These are phyloP conservation scores for Echium plantagineum DNA, from an alignment of 257 asterid genomes.

Conservation along the genomic window DNA sequence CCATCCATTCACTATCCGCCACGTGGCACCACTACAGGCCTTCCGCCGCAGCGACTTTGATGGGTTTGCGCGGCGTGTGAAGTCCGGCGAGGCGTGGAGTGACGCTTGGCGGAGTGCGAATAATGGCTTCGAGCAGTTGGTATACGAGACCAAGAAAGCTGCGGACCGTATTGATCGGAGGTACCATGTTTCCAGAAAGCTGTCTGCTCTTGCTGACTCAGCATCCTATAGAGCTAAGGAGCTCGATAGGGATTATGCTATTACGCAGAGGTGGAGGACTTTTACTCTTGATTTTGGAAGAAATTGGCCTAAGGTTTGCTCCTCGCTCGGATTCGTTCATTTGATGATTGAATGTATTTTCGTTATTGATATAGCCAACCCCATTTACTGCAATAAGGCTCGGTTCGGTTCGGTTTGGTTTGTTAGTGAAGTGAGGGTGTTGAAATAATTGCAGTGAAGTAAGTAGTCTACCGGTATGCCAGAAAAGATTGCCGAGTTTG, in stretches of 20 bases:
- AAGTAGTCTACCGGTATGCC: too few species aligned
- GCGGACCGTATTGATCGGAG: slow-evolving; percentile 79
- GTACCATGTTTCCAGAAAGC: slow-evolving; percentile 43
- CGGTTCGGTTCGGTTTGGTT: too few species aligned
- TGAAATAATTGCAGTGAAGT: too few species aligned
- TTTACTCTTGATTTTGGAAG: slow-evolving; percentile 56
- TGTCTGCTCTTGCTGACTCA: slow-evolving; percentile 43
- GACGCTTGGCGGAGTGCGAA: slow-evolving; percentile 76
- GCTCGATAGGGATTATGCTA: slow-evolving; percentile 64
- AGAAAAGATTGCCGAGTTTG: too few species aligned
- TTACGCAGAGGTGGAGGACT: slow-evolving; percentile 64
- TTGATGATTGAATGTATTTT: too few species aligned
- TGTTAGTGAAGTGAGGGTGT: too few species aligned
- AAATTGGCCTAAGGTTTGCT: slow-evolving; percentile 66
- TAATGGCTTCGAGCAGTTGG: slow-evolving; percentile 67
- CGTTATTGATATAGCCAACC: too few species aligned
- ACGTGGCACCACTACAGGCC: slow-evolving; percentile 27
- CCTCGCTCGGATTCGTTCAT: too few species aligned
- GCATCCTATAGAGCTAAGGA: slow-evolving; percentile 69
- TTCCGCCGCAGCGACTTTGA: slow-evolving; percentile 86
- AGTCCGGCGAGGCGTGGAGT: slow-evolving; percentile 73
- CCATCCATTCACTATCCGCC: slow-evolving; percentile 13
- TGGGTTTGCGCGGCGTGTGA: slow-evolving; percentile 57
- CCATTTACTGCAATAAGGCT: too few species aligned
- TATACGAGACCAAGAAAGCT: slow-evolving; percentile 72